A percentile compares a stretch with the other conserved stretches of the same genome.
These are phyloP conservation scores for Lachnellula occidentalis DNA, from an alignment of 2,329 filamentous ascomycete species.

Conservation along the genomic window DNA sequence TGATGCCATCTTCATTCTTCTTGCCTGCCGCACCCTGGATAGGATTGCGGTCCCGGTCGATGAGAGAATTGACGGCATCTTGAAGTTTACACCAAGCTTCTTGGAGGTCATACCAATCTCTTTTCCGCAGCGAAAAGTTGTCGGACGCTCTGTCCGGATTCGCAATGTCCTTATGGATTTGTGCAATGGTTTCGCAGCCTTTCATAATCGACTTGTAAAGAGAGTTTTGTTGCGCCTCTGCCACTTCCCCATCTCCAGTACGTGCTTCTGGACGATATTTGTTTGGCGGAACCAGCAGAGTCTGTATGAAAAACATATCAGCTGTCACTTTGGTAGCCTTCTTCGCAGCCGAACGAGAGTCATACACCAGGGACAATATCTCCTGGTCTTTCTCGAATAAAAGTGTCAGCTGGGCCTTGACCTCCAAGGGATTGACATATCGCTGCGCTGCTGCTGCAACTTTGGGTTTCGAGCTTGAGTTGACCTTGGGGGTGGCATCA, in stretches of 20 bases:
- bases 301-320: constrained; percentile 92
- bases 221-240: constrained; percentile 83
- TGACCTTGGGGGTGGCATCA: constrained; percentile 37
- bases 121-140: constrained; percentile 35
- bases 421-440: constrained; percentile 79
- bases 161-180: constrained; percentile 64
- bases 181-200: constrained; percentile 65
- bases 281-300: constrained; percentile 85
- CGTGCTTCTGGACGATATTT: constrained; percentile 82
- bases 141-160: constrained; percentile 18
- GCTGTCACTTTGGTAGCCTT: constrained; percentile 55
- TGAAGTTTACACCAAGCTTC: constrained; percentile 80
- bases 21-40: constrained; percentile 71
- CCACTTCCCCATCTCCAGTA: constrained; percentile 73
- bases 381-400: constrained; percentile 87
- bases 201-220: constrained; percentile 82
- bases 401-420: constrained; percentile 69
- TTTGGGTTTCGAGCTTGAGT: constrained; percentile 34
- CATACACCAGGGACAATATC: constrained; percentile 78
- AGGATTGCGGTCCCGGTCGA: constrained; percentile 84
- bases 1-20: constrained; percentile 86
- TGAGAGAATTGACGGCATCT: constrained; percentile 84
- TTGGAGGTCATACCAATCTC: constrained; percentile 71
- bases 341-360: constrained; percentile 56
- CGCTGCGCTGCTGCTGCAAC: constrained; percentile 48